These are phyloP conservation scores for Barbarea vulgaris DNA, from an alignment of 345 rosid genomes.

Conservation along the genomic window DNA sequence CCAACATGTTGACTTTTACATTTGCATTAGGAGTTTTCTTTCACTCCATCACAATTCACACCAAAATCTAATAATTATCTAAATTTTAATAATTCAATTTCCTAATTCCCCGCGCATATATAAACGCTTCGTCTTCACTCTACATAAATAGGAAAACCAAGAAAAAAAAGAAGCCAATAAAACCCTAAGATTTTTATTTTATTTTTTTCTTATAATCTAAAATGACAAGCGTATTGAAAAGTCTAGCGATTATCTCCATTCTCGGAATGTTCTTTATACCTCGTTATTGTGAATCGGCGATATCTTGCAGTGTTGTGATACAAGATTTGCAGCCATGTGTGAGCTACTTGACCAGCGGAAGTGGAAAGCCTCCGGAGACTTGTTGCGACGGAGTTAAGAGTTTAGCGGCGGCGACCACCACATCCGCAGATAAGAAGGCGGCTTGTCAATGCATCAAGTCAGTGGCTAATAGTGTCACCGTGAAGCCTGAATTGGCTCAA, in stretches of 20 bases:
- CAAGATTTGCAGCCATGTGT: slow-evolving; percentile 72
- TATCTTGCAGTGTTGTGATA: slow-evolving; percentile 62
- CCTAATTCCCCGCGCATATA: slow-evolving; percentile 16
- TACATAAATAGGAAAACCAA: slow-evolving; percentile 15
- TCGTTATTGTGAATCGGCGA: slow-evolving; percentile 49
- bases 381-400: slow-evolving; percentile 62
- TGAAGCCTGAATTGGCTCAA: slow-evolving; percentile 57
- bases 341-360: slow-evolving; percentile 59
- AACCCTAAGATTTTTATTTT: neutral
- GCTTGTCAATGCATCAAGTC: slow-evolving; percentile 74
- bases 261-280: slow-evolving; percentile 39
- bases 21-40: slow-evolving; percentile 10
- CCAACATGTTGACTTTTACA: slow-evolving; percentile 27
- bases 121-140: slow-evolving; percentile 6
- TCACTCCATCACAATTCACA: slow-evolving; percentile 37
- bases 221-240: slow-evolving; percentile 27
- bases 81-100: neutral
- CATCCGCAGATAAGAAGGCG: slow-evolving; percentile 59
- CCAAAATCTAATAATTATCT: slow-evolving; percentile 29
- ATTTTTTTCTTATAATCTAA: neutral
- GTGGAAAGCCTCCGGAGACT: slow-evolving; percentile 57
- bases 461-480: slow-evolving; percentile 54
- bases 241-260: slow-evolving; percentile 25
- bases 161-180: neutral
- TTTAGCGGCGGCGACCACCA: slow-evolving; percentile 52